Percentiles rank a stretch among this genome's conserved stretches.
phyloP scores from a whole-genome alignment of 2,329 filamentous ascomycete genomes.

The Cercospora beticola region DNA sequence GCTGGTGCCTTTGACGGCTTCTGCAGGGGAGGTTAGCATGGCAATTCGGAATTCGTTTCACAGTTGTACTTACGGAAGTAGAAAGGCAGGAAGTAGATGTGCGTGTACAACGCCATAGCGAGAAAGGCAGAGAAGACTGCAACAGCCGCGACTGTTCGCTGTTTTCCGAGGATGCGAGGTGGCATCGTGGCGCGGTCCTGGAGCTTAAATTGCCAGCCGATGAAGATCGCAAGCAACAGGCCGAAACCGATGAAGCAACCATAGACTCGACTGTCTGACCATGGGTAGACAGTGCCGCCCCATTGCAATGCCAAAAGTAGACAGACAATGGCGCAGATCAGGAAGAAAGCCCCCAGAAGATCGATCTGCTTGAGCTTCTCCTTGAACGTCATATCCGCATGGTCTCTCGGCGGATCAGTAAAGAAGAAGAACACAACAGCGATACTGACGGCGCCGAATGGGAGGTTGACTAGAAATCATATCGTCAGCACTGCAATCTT shows the following conservation, averaged over 20 bases:
- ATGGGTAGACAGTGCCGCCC: slow-evolving; percentile 44
- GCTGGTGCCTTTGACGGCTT: slow-evolving; percentile 30
- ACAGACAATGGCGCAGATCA: slow-evolving; percentile 43
- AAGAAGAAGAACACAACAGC: slow-evolving; percentile 39
- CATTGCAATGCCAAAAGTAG: slow-evolving; percentile 49
- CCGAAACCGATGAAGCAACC: slow-evolving; percentile 38
- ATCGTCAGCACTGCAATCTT: slow-evolving; percentile 14
- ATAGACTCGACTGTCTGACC: slow-evolving; percentile 30
- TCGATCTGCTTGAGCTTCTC: slow-evolving; percentile 55
- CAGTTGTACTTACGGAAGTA: slow-evolving; percentile 9
- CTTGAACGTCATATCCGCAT: slow-evolving; percentile 28
- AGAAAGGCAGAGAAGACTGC: slow-evolving; percentile 39
- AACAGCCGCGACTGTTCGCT: slow-evolving; percentile 38
- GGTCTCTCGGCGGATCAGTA: slow-evolving; percentile 15
- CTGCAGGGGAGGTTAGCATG: slow-evolving; percentile 22
- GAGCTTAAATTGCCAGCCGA: slow-evolving; percentile 26
- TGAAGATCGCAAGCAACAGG: slow-evolving; percentile 41
- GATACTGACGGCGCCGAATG: slow-evolving; percentile 38
- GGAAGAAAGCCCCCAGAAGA: slow-evolving; percentile 45
- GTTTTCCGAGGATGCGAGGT: slow-evolving; percentile 26
- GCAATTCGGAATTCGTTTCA: too few relatives aligned
- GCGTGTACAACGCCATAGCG: slow-evolving; percentile 42
- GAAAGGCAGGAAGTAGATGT: slow-evolving; percentile 34
- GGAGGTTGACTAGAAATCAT: slow-evolving; percentile 39
- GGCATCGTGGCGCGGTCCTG: slow-evolving; percentile 32